Evolutionary conservation across 2,329 filamentous ascomycete species (phyloP).

Genomic region (Thelonectria rubi): DNA sequence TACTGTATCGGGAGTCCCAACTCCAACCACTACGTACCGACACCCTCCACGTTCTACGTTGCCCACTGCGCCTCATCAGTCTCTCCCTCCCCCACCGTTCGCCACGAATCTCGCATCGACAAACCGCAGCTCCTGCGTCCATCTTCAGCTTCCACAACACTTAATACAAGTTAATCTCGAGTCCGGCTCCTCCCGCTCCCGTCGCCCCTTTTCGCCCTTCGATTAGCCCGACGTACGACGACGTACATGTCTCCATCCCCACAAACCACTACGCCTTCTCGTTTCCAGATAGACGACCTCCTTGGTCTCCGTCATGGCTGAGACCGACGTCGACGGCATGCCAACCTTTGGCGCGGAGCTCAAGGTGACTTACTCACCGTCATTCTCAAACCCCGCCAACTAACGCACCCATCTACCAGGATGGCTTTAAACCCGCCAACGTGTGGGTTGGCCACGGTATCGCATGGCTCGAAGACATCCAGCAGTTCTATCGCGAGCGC

Average conservation of each 20-base stretch:
- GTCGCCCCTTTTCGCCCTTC: conserved; percentile 19
- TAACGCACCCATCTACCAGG: conserved; percentile 60
- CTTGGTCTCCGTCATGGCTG: conserved; percentile 68
- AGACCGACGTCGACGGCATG: conserved; percentile 81
- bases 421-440: conserved; percentile 96
- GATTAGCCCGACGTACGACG: not conserved
- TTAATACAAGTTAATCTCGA: conserved; percentile 1
- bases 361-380: conserved; percentile 69
- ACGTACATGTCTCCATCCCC: conserved; percentile 36
- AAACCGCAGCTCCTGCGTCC: conserved; percentile 12
- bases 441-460: conserved; percentile 91
- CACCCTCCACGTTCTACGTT: conserved; percentile 17
- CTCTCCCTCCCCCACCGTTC: conserved; percentile 17
- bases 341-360: conserved; percentile 93
- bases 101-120: conserved; percentile 24
- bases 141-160: conserved; percentile 11
- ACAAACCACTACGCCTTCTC: conserved; percentile 33
- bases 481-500: conserved; percentile 96
- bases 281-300: conserved; percentile 32
- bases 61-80: conserved; percentile 20
- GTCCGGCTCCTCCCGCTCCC: not conserved
- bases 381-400: not conserved
- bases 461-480: conserved; percentile 94
- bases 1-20: conserved; percentile 27
- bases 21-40: not conserved